Base-by-base conservation (phyloP, 2,329 filamentous ascomycete species). In the Neonectria faginata region DNA sequence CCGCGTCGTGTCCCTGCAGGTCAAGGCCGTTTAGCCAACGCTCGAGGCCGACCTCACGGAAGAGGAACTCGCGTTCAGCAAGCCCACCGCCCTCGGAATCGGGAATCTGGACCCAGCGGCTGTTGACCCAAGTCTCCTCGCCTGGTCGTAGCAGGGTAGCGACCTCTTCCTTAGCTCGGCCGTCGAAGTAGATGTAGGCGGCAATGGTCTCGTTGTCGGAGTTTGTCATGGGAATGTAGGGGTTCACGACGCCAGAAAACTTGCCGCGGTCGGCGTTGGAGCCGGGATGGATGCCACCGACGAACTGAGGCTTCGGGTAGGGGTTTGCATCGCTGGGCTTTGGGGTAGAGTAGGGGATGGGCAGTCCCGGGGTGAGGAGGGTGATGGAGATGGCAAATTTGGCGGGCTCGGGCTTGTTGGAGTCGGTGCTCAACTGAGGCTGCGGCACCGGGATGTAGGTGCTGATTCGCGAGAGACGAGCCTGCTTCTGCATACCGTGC, bases 91-190 rank as follows among this genome's bases (percentile, higher is more conserved):
- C 95, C 80, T 98, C 95, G 25, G 91, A 89, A 29, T 94, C 91
- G 3, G 95, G 93, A 7, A 99, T 89, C 76, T 97, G 95, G 54
- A 99, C 96, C 96, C 96, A 99, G 73, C 96, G 87, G 60, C 94
- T 97, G 76, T 98, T 99, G 25, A 99, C 97, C 96, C 96, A 99
- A 2, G 96, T 99, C 81, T 99, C 96, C 77, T 98, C 96, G 25
- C 96, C 95, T 12, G 94, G 91, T 60, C 96, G 87, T 57, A 99
- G 84, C 62, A 99, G 83, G 12, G 96, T 99, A 57, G 96, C 96
- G 3, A 99, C 97, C 81, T 99, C 96, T 78, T 99, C 96, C 79
- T 99, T 99, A 65, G 88, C 88, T 67, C 96, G 87, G 18, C 96
- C 96, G 79, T 99, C 96, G 76, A 99, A 99, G 82, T 99, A 99